Conservation (phyloP, 1,284 basidiomycete species). For the Porogramme epimiltina region DNA sequence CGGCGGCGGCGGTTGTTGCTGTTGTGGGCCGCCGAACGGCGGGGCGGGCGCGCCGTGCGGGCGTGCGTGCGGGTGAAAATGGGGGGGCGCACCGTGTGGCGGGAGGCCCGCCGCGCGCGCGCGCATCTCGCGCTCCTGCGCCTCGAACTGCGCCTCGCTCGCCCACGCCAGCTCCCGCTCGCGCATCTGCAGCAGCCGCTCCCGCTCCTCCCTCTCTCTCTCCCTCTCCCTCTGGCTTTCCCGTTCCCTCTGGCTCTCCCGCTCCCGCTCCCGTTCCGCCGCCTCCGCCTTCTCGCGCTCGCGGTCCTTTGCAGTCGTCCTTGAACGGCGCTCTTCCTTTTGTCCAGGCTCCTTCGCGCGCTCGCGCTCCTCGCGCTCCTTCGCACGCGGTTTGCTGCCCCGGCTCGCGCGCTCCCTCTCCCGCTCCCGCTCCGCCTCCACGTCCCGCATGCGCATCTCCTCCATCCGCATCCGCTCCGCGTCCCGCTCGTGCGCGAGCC, state of each 20-base stretch:
- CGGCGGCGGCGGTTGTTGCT: slow-evolving; percentile 2
- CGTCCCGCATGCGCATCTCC: slow-evolving; percentile 3
- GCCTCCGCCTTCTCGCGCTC: slow-evolving; percentile 13
- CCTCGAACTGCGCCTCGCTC: slow-evolving; percentile 23
- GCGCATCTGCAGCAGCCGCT: slow-evolving; percentile 11
- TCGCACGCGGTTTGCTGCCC: slow-evolving; percentile 16
- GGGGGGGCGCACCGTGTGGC: slow-evolving; percentile 9
- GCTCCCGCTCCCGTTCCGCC: slow-evolving; percentile 3
- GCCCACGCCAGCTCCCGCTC: slow-evolving; percentile 19
- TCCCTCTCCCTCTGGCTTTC: slow-evolving; percentile 19
- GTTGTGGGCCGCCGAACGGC: slow-evolving; percentile 7
- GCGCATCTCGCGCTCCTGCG: slow-evolving; percentile 15
- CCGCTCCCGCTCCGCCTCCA: slow-evolving; percentile 17
- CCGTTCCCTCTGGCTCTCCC: slow-evolving; percentile 6
- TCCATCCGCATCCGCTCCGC: slow-evolving; percentile 17
- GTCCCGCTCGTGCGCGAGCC: slow-evolving; percentile 8
- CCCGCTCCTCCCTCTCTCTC: slow-evolving; percentile 19
- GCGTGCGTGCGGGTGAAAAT: slow-evolving; percentile 19
- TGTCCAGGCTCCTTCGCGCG: slow-evolving; percentile 12
- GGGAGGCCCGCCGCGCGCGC: slow-evolving; percentile 12
- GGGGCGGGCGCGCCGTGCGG: slow-evolving; percentile 21
- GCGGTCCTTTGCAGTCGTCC: slow-evolving; percentile 13
- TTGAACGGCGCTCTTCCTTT: slow-evolving; percentile 11
- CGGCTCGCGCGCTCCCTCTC: slow-evolving; percentile 14
- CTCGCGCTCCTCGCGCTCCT: slow-evolving; percentile 21